Conservation (phyloP, 2,329 filamentous ascomycete genomes). For the Botrytis byssoidea region DNA sequence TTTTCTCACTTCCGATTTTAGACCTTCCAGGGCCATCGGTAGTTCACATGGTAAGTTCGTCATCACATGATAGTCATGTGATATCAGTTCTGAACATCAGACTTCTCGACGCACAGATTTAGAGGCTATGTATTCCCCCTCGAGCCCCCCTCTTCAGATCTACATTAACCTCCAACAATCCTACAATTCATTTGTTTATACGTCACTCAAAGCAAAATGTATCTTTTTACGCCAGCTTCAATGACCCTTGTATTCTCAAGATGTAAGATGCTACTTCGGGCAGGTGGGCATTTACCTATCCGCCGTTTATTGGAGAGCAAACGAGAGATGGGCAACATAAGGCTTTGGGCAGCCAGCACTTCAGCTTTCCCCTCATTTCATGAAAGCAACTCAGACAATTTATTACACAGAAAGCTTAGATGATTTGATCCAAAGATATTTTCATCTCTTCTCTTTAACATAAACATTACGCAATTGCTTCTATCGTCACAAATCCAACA, state of each 20-base stretch:
- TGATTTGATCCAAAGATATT: background rate
- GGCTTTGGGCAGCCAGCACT: background rate
- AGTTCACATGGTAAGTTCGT: too few relatives aligned
- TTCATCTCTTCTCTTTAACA: background rate
- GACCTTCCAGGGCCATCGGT: too few relatives aligned
- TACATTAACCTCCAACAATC: background rate
- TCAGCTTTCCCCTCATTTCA: background rate
- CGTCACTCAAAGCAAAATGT: background rate
- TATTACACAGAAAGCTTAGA: background rate
- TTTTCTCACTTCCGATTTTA: too few relatives aligned
- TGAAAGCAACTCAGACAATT: background rate
- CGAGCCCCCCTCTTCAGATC: background rate
- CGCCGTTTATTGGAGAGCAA: background rate
- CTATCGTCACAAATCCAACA: too few relatives aligned
- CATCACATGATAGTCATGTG: too few relatives aligned
- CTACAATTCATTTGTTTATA: rapidly evolving
- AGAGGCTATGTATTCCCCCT: too few relatives aligned
- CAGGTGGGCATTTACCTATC: too few relatives aligned
- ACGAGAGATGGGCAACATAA: background rate
- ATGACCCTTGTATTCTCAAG: background rate
- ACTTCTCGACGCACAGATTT: too few relatives aligned
- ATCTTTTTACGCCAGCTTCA: background rate
- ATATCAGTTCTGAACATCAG: too few relatives aligned
- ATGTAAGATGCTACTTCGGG: background rate
- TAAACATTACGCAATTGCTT: background rate